phyloP scores from a whole-genome alignment of 805 yeast genomes.

The Wickerhamiella kurtzmanii region DNA sequence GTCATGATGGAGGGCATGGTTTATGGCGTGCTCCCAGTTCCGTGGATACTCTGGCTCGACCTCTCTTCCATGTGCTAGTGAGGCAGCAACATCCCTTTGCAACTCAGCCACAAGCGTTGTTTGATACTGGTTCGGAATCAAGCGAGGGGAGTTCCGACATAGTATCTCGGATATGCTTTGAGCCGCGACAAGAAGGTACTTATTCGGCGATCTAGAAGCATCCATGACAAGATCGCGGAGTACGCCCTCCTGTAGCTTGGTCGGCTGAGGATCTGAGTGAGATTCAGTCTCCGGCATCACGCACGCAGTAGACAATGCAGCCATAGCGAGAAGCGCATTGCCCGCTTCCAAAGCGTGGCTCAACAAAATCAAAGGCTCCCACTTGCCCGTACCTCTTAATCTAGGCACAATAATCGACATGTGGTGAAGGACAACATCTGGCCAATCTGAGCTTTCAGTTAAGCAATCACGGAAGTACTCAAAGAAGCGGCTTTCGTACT shows the following conservation, averaged over 20 bases:
- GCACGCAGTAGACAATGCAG: conserved; percentile 25
- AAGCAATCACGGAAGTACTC: conserved; percentile 29
- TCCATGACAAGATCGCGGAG: not conserved
- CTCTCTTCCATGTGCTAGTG: not conserved
- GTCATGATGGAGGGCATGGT: not conserved
- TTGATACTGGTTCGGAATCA: not conserved
- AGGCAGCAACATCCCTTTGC: not conserved
- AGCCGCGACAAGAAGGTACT: not conserved
- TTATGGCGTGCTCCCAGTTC: not conserved
- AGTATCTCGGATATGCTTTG: not conserved
- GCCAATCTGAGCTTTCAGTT: conserved; percentile 27
- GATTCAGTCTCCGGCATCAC: not conserved
- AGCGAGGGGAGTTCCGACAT: too few relatives aligned
- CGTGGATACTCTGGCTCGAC: not conserved
- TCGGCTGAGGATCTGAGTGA: not conserved
- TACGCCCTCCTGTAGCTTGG: not conserved
- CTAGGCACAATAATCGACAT: conserved; percentile 15
- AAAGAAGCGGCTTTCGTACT: conserved; percentile 26
- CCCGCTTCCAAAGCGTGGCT: conserved; percentile 27
- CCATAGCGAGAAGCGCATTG: conserved; percentile 25
- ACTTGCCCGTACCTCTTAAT: conserved; percentile 17
- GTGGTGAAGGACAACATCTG: conserved; percentile 19
- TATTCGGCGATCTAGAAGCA: not conserved
- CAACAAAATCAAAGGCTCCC: conserved; percentile 26
- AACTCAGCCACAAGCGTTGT: not conserved